Conservation (phyloP, 139 green algal genomes). For the Mychonastes homosphaera region DNA sequence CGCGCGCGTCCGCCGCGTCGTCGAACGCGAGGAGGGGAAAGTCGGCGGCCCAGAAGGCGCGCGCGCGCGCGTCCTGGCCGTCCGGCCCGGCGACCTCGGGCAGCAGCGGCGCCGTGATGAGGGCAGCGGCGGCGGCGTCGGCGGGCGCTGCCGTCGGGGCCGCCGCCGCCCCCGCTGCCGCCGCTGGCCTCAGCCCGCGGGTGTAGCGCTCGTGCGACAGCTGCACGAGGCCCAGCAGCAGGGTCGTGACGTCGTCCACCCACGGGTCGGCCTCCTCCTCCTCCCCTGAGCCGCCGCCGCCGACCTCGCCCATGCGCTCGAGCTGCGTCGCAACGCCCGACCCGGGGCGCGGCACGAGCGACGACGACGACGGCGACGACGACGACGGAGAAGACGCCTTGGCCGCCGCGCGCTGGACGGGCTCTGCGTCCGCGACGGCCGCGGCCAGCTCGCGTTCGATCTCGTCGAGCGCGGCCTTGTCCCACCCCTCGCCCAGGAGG, state of each 20-base stretch:
- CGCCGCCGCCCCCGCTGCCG: neutral
- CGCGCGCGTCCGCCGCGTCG: slow-evolving; percentile 16
- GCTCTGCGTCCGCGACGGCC: too few relatives aligned
- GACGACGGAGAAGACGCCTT: too few relatives aligned
- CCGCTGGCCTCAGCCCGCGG: neutral
- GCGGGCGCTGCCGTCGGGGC: neutral
- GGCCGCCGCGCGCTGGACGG: too few relatives aligned
- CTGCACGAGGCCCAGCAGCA: slow-evolving; percentile 37
- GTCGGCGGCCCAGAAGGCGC: slow-evolving; percentile 25
- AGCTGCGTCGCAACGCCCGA: too few relatives aligned
- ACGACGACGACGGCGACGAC: too few relatives aligned
- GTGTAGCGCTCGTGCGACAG: slow-evolving; percentile 28
- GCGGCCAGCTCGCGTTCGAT: slow-evolving; percentile 16
- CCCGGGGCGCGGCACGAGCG: too few relatives aligned
- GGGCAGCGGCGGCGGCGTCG: neutral
- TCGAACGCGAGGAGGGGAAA: slow-evolving; percentile 35
- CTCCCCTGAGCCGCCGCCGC: too few relatives aligned
- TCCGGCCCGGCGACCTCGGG: slow-evolving; percentile 1
- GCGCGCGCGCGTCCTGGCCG: slow-evolving; percentile 27
- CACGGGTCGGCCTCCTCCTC: slow-evolving; percentile 23
- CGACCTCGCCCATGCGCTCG: too few relatives aligned
- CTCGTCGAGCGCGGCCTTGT: slow-evolving; percentile 23
- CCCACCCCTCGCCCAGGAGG: slow-evolving; percentile 33
- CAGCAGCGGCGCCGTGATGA: neutral
- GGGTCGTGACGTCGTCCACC: slow-evolving; percentile 31